Evolutionary conservation across 202 grass and related monocot species (phyloP).

Genomic region (Panicum hallii): DNA sequence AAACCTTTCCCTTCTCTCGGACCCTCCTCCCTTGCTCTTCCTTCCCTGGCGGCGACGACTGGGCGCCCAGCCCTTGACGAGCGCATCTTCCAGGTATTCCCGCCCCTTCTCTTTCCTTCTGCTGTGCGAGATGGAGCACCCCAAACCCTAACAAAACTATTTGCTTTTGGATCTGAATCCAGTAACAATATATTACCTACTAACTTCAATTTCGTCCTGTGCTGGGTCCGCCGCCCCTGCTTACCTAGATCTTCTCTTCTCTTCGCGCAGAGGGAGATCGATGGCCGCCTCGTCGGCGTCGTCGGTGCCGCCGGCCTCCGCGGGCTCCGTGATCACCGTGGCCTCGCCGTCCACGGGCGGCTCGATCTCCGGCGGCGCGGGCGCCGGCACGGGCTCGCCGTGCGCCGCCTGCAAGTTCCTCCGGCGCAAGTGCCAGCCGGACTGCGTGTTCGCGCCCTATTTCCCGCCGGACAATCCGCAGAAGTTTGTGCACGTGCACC

Average conservation of each 20-base stretch:
- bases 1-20: too few relatives aligned
- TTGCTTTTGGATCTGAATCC: too few relatives aligned
- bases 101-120: too few relatives aligned
- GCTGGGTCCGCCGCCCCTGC: background rate
- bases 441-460: slow-evolving; percentile 97
- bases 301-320: slow-evolving; percentile 43
- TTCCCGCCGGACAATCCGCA: slow-evolving; percentile 95
- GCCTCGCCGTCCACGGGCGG: slow-evolving; percentile 45
- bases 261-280: slow-evolving; percentile 16
- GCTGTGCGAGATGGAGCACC: too few relatives aligned
- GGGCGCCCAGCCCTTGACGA: too few relatives aligned
- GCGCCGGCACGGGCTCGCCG: slow-evolving; percentile 69
- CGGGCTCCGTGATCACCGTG: slow-evolving; percentile 48
- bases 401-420: slow-evolving; percentile 98
- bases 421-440: slow-evolving; percentile 93
- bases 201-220: too few relatives aligned
- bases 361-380: slow-evolving; percentile 22
- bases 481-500: slow-evolving; percentile 93
- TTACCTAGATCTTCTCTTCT: slow-evolving; percentile 32
- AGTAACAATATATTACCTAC: too few relatives aligned
- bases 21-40: too few relatives aligned
- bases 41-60: too few relatives aligned
- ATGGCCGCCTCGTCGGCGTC: slow-evolving; percentile 73
- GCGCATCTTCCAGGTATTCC: too few relatives aligned
- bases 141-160: too few relatives aligned